phyloP scores from a whole-genome alignment of 805 yeast genomes.

The Candida ipomoeae region DNA sequence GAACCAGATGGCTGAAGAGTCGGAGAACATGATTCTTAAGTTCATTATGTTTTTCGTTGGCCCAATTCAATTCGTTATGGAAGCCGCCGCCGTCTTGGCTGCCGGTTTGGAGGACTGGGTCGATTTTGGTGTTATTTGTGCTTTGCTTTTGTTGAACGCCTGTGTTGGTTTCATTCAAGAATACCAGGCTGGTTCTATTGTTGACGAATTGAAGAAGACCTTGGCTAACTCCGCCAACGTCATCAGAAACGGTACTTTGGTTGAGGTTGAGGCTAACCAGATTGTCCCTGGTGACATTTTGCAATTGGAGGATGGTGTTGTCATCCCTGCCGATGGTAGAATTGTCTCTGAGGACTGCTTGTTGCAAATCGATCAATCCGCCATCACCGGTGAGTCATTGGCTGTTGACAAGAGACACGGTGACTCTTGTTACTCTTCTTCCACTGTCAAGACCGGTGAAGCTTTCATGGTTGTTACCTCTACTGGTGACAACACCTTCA shows the following conservation, averaged over 20 bases:
- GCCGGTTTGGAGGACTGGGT: conserved; percentile 98
- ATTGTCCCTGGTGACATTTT: conserved; percentile 94
- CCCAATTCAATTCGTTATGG: conserved; percentile 96
- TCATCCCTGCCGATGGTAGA: conserved; percentile 91
- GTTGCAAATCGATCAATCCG: conserved; percentile 93
- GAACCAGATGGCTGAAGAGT: conserved; percentile 88
- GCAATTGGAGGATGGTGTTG: conserved; percentile 89
- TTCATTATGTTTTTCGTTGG: conserved; percentile 87
- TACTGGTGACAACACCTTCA: conserved; percentile 93
- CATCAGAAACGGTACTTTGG: conserved; percentile 73
- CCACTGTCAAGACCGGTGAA: conserved; percentile 94
- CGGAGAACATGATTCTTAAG: conserved; percentile 73
- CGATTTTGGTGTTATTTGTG: conserved; percentile 96
- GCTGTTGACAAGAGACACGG: conserved; percentile 91
- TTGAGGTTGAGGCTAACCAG: conserved; percentile 76
- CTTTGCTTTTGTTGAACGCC: conserved; percentile 80
- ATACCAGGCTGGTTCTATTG: conserved; percentile 97
- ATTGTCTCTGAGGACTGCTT: conserved; percentile 78
- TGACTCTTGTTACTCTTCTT: conserved; percentile 85
- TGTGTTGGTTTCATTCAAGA: conserved; percentile 95
- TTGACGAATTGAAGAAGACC: conserved; percentile 92
- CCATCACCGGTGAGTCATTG: conserved; percentile 95
- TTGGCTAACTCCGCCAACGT: conserved; percentile 86
- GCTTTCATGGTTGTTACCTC: conserved; percentile 91
- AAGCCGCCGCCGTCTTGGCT: conserved; percentile 91